These are phyloP conservation scores for Buddleja alternifolia DNA, from an alignment of 257 asterid genomes.

Conservation along the genomic window DNA sequence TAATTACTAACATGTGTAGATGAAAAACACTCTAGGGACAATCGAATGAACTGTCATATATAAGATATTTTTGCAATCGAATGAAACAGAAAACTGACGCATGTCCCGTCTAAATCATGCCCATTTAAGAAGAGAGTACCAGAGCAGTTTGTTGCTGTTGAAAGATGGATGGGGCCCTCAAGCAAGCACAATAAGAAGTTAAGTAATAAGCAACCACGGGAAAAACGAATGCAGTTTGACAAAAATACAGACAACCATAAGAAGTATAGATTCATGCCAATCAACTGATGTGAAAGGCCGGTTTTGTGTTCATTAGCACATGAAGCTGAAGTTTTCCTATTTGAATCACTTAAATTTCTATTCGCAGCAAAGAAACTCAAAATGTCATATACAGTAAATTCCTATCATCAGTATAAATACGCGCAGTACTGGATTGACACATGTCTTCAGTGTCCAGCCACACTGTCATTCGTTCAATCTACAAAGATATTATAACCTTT, in stretches of 20 bases:
- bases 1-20: background rate
- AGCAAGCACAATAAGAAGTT: conserved; percentile 13
- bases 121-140: conserved; percentile 1
- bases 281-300: conserved; percentile 14
- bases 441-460: conserved; percentile 10
- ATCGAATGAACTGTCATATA: background rate
- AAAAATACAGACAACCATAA: conserved; percentile 11
- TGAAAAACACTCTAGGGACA: background rate
- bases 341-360: conserved; percentile 8
- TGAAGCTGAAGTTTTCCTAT: conserved; percentile 6
- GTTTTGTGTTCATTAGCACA: conserved; percentile 2
- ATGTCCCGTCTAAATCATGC: background rate
- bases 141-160: background rate
- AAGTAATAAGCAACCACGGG: background rate
- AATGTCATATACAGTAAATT: background rate
- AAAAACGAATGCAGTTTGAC: background rate
- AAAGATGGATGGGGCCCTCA: background rate
- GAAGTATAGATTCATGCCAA: conserved; percentile 17
- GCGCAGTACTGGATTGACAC: background rate
- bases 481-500: background rate
- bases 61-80: background rate
- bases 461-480: conserved; percentile 7
- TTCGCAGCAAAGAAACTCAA: background rate
- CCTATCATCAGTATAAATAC: conserved; percentile 2
- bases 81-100: background rate